A percentile compares a stretch with the other conserved stretches of the same genome.
Conservation (phyloP, 148 eudicot genomes). For the Dianthus caryophyllus region DNA sequence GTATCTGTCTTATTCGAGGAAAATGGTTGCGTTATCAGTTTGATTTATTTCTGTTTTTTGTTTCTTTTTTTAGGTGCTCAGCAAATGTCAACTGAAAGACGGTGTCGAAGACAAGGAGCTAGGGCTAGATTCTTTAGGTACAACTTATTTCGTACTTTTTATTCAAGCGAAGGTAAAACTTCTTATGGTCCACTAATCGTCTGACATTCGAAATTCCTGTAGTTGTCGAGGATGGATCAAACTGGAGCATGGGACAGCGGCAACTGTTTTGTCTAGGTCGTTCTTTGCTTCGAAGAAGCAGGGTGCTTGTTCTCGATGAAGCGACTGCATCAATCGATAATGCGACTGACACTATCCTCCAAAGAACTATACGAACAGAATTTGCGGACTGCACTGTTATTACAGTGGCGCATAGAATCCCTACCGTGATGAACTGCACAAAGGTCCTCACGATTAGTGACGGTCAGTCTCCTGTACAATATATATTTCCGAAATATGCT, state of each 20-base stretch:
- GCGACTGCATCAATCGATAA: constrained; percentile 19
- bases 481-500: not conserved
- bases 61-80: constrained; percentile 51
- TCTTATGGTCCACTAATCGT: not conserved
- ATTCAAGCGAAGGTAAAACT: not conserved
- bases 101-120: constrained; percentile 63
- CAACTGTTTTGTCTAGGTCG: constrained; percentile 15
- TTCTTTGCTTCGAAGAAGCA: constrained; percentile 14
- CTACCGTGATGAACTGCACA: constrained; percentile 17
- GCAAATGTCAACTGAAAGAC: constrained; percentile 82
- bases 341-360: constrained; percentile 17
- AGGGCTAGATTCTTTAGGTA: constrained; percentile 74
- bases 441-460: constrained; percentile 19
- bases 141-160: not conserved
- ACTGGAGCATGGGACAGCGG: constrained; percentile 20
- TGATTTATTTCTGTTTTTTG: not conserved
- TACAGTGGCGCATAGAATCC: constrained; percentile 18
- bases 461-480: constrained; percentile 1
- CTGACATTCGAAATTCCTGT: not conserved
- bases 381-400: constrained; percentile 16
- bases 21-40: not conserved
- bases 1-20: not conserved
- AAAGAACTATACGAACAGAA: constrained; percentile 15
- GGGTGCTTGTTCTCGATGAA: constrained; percentile 17
- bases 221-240: constrained; percentile 19